phyloP scores from a whole-genome alignment of 23 red algal genomes.

The Pyropia haitanensis region DNA sequence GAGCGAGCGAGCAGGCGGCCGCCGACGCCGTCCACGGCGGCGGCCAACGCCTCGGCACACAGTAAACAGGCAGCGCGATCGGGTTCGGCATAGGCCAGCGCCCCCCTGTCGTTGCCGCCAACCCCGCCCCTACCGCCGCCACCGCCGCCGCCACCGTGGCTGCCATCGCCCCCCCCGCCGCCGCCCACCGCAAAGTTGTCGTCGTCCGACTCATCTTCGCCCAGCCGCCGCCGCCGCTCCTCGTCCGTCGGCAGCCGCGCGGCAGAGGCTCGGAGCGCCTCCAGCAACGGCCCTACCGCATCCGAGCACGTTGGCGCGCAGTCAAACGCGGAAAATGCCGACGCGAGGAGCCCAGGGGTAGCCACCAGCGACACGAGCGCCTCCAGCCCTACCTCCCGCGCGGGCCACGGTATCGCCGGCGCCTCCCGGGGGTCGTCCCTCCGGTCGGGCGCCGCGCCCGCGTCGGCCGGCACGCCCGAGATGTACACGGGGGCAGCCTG shows the following conservation, averaged over 20 bases:
- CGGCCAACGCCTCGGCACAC: not conserved
- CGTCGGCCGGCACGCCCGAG: slow-evolving; percentile 6
- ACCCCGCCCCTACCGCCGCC: too few relatives aligned
- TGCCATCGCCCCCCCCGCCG: too few relatives aligned
- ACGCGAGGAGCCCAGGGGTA: slow-evolving; percentile 50
- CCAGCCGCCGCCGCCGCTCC: not conserved
- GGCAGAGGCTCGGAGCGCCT: slow-evolving; percentile 21
- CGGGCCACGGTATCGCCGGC: slow-evolving; percentile 28
- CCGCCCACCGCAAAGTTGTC: too few relatives aligned
- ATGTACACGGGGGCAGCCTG: slow-evolving; percentile 50
- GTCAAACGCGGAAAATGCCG: slow-evolving; percentile 51
- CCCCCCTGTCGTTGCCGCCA: too few relatives aligned
- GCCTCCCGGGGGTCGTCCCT: too few relatives aligned
- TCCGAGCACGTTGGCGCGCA: slow-evolving; percentile 55
- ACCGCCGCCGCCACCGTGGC: too few relatives aligned
- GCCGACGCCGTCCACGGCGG: not conserved
- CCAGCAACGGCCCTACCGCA: slow-evolving; percentile 56
- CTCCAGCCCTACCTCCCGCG: slow-evolving; percentile 61
- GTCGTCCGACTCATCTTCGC: not conserved
- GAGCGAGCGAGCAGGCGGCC: not conserved
- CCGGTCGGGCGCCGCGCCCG: not conserved
- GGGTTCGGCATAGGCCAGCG: not conserved
- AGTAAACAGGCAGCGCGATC: not conserved
- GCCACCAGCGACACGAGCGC: slow-evolving; percentile 39
- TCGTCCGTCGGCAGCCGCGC: not conserved